Evolutionary conservation across 2,329 filamentous ascomycete genomes (phyloP).

Genomic region (Fusarium solani-melongenae): DNA sequence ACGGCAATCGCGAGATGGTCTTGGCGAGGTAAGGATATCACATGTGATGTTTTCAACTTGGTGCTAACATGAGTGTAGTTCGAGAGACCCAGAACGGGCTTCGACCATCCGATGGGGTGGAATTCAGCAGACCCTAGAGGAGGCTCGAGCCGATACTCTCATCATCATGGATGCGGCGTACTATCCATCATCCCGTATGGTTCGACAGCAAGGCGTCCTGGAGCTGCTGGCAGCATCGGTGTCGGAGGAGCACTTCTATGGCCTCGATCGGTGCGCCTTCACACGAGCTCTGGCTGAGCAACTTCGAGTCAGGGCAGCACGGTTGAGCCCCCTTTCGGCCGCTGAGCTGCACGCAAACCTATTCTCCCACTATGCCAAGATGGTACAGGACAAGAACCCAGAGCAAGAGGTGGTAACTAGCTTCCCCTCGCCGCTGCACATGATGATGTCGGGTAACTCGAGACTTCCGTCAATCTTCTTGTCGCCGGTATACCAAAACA

Average conservation of each 20-base stretch:
- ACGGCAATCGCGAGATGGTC: conserved; percentile 67
- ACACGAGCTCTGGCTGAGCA: conserved; percentile 63
- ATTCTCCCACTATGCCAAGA: conserved; percentile 62
- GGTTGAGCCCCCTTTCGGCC: conserved; percentile 60
- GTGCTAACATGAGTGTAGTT: conserved; percentile 53
- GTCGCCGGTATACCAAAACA: conserved; percentile 59
- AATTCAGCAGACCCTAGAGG: conserved; percentile 67
- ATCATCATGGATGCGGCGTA: conserved; percentile 70
- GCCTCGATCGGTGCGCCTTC: conserved; percentile 63
- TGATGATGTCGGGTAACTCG: conserved; percentile 65
- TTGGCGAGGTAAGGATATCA: conserved; percentile 60
- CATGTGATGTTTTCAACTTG: background rate
- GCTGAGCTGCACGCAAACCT: conserved; percentile 66
- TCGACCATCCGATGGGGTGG: conserved; percentile 65
- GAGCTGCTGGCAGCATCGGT: conserved; percentile 67
- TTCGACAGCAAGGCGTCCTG: conserved; percentile 64
- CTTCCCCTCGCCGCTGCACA: conserved; percentile 65
- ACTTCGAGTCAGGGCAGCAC: conserved; percentile 59
- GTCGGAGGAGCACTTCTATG: conserved; percentile 61
- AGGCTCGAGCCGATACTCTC: conserved; percentile 65
- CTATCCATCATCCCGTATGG: conserved; percentile 64
- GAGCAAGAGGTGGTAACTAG: conserved; percentile 60
- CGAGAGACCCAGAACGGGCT: conserved; percentile 56
- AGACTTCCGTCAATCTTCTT: conserved; percentile 67
- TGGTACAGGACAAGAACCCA: conserved; percentile 61